A percentile compares a stretch with the other conserved stretches of the same genome.
These are phyloP conservation scores for Phytophthora melonis DNA, from an alignment of 352 stramenopile species.

Conservation along the genomic window DNA sequence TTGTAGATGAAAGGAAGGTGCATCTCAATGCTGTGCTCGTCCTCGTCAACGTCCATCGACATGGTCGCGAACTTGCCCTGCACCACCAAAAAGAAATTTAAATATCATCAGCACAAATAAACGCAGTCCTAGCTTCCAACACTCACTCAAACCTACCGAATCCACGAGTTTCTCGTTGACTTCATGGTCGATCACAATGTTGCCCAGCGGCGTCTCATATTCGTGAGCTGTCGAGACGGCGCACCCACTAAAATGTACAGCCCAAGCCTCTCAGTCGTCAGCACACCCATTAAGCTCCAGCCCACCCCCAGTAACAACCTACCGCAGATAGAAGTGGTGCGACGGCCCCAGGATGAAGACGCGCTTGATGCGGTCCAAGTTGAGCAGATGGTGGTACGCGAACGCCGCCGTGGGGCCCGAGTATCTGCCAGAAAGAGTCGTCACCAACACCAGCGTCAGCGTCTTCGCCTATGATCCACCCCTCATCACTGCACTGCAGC, in stretches of 20 bases:
- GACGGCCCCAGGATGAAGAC: constrained; percentile 96
- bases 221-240: constrained; percentile 85
- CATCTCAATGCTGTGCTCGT: constrained; percentile 98
- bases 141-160: constrained; percentile 47
- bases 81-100: not conserved
- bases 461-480: not conserved
- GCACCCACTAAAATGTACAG: constrained; percentile 56
- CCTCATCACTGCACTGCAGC: not conserved
- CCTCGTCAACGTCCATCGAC: constrained; percentile 92
- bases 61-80: constrained; percentile 83
- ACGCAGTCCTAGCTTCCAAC: not conserved
- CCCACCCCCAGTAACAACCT: constrained; percentile 30
- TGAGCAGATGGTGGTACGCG: constrained; percentile 91
- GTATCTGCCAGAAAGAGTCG: constrained; percentile 71
- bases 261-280: not conserved
- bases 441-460: not conserved
- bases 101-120: not conserved
- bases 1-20: constrained; percentile 96
- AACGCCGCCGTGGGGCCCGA: constrained; percentile 94
- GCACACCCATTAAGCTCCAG: constrained; percentile 7
- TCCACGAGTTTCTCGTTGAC: constrained; percentile 91
- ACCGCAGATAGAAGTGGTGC: constrained; percentile 96
- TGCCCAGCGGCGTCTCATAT: constrained; percentile 95
- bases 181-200: constrained; percentile 92
- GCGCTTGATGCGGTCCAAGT: constrained; percentile 73